Base-by-base conservation (phyloP, 768 basidiomycete genomes). In the Suillus weaverae region DNA sequence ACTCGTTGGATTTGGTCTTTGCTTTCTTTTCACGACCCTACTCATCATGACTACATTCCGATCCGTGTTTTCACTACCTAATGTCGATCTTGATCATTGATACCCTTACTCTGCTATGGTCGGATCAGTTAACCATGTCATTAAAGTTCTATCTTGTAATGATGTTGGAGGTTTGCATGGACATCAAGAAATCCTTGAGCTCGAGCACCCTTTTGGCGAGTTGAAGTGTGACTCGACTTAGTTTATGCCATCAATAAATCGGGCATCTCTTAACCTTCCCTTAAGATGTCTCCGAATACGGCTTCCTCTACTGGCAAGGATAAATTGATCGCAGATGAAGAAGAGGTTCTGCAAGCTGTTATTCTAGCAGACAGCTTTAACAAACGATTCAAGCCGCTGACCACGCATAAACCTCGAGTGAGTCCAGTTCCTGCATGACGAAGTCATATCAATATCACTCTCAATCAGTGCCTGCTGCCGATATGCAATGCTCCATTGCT, bases 281-380 rank as follows among this genome's bases (percentile, higher is more conserved):
- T 62, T 43, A 56, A 66, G 94, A 95, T 92, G 84, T 86, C 11
- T 84, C 90, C 32, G 92, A 92, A 78, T 71, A 76, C n/a, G 6
- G n/a, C 57, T 7, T 77, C 80, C 54, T 69, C 82, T 8, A 73
- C 72, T 39, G 81, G 81, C 50, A 90, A 90, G 70, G 90, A 91
- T 68, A 88, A 88, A 66, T 75, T 87, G 16, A 80, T 86, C 43
- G 84, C 83, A 60, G 87, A 88, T 16, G 89, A 94, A 59, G 92
- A 95, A 61, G 91, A 97, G 60, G 87, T 93, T 22, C 81, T 99
- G 0, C 96, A 99, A 72, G 97, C 97, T 20, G 92, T 99, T 63
- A 88, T 99, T 51, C 89, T 99, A 48, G 95, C 97, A 13, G 97
- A 99, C 75, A 95, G 94, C 69, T 97, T 96, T 81, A 96, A 97